Evolutionary conservation across 306 rosid genomes (phyloP).

Genomic region (Herpetospermum pedunculosum): DNA sequence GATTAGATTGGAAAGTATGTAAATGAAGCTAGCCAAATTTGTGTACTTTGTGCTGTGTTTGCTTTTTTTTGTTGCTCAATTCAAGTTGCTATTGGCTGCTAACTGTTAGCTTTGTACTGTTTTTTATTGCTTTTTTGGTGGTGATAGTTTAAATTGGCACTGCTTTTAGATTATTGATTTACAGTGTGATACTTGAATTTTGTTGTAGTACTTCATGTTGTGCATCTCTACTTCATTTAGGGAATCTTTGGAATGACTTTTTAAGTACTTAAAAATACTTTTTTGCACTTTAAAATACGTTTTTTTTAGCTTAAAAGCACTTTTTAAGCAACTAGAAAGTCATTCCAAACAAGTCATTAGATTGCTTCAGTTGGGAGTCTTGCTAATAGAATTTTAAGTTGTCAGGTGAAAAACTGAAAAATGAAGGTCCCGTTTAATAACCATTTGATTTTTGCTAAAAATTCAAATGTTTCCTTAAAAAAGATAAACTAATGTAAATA

Average conservation of each 20-base stretch:
- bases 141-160: background rate
- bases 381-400: no score
- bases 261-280: background rate
- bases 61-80: background rate
- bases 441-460: no score
- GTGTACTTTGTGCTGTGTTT: background rate
- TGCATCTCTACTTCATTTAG: background rate
- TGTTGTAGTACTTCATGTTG: background rate
- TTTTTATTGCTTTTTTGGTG: background rate
- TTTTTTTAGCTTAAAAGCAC: no score
- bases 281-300: no score
- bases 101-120: background rate
- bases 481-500: no score
- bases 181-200: background rate
- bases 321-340: no score
- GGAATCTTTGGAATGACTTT: background rate
- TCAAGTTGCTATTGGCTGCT: background rate
- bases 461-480: no score
- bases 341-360: no score
- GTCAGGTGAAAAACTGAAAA: no score
- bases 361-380: no score
- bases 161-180: background rate
- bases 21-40: background rate
- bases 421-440: no score
- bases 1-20: background rate